A percentile compares a stretch with the other conserved stretches of the same genome.
Evolutionary conservation across 2,329 filamentous ascomycete species (phyloP).

Genomic region (Aureobasidium sp.): DNA sequence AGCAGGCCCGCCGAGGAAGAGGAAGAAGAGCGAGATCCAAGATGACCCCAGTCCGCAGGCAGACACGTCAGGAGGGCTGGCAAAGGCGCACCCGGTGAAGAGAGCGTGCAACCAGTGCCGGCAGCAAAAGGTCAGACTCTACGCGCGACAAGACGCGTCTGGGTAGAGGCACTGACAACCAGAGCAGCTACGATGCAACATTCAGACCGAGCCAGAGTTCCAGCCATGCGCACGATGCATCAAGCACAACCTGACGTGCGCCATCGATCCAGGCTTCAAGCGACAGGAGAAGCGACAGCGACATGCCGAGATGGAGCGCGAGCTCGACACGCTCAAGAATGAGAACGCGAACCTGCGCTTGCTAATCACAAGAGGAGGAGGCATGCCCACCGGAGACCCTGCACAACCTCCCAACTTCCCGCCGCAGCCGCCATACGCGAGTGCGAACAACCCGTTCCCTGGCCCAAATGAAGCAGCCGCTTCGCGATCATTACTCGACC

Average conservation of each 20-base stretch:
- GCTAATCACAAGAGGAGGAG: conserved; percentile 13
- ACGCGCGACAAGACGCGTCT: not conserved
- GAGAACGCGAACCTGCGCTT: conserved; percentile 15
- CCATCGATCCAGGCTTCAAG: conserved; percentile 84
- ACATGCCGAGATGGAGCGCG: conserved; percentile 79
- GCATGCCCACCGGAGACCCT: not conserved
- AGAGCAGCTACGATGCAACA: conserved; percentile 68
- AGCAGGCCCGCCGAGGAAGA: conserved; percentile 14
- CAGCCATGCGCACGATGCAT: conserved; percentile 68
- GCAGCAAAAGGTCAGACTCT: conserved; percentile 63
- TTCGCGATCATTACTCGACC: conserved; percentile 29
- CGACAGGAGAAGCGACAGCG: conserved; percentile 73
- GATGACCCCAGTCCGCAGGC: conserved; percentile 12
- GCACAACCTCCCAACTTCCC: not conserved
- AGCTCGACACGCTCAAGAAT: conserved; percentile 54
- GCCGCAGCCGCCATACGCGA: not conserved
- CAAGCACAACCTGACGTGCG: conserved; percentile 72
- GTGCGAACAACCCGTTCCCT: conserved; percentile 22
- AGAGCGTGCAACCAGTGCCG: conserved; percentile 78
- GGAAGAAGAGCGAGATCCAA: conserved; percentile 16
- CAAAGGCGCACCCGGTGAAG: conserved; percentile 53
- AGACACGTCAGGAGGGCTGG: not conserved
- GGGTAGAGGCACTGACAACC: conserved; percentile 16
- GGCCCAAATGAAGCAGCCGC: conserved; percentile 32
- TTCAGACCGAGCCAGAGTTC: conserved; percentile 66